Evolutionary conservation across 78 protist species (phyloP).

Genomic region (Speleostelium caveatum): DNA sequence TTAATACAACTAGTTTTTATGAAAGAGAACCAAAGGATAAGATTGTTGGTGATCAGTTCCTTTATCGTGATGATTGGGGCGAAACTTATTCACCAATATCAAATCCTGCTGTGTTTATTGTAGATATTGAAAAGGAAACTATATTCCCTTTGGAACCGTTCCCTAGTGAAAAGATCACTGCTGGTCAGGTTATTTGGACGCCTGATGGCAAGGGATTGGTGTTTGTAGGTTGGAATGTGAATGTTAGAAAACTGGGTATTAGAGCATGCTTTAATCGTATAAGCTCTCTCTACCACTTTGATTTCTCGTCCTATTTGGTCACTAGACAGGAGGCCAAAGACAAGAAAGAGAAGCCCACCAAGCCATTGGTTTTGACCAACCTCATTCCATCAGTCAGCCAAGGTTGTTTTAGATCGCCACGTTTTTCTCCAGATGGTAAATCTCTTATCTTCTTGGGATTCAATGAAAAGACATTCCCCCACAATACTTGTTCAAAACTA

Average conservation of each 20-base stretch:
- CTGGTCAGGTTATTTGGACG: constrained; percentile 76
- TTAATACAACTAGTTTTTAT: constrained; percentile 27
- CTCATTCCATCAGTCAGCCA: constrained; percentile 18
- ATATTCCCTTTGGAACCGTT: constrained; percentile 37
- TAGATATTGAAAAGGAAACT: constrained; percentile 46
- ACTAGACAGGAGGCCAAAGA: neutral
- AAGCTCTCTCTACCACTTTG: constrained; percentile 2
- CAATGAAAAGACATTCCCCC: constrained; percentile 20
- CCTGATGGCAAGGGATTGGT: constrained; percentile 44
- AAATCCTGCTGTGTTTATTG: constrained; percentile 43
- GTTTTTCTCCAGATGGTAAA: constrained; percentile 60
- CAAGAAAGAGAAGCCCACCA: neutral
- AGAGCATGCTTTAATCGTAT: constrained; percentile 66
- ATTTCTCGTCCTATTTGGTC: neutral
- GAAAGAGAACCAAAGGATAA: constrained; percentile 70
- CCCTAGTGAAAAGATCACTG: constrained; percentile 29
- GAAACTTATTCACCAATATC: constrained; percentile 46
- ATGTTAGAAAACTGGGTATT: constrained; percentile 62
- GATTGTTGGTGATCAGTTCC: constrained; percentile 34
- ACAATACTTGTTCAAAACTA: constrained; percentile 55
- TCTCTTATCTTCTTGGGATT: constrained; percentile 41
- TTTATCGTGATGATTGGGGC: constrained; percentile 66
- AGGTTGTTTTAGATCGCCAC: constrained; percentile 68
- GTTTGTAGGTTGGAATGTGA: constrained; percentile 56
- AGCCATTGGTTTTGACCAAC: neutral